These are phyloP conservation scores for Xylaria venustula DNA, from an alignment of 495 filamentous ascomycete species.

Conservation along the genomic window DNA sequence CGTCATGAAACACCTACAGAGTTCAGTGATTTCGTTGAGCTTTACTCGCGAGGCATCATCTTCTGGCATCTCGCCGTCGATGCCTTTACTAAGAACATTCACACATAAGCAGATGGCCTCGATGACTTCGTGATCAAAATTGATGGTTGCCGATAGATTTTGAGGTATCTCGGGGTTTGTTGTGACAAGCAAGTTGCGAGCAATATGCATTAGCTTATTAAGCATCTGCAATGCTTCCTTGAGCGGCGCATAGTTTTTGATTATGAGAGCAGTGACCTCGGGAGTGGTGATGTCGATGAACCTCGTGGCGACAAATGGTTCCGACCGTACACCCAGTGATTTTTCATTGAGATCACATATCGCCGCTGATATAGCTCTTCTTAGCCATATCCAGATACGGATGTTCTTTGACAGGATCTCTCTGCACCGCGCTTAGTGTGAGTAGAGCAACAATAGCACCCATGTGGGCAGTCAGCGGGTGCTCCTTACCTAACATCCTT, in stretches of 20 bases:
- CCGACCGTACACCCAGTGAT: constrained; percentile 48
- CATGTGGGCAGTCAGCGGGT: constrained; percentile 18
- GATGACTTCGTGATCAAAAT: constrained; percentile 80
- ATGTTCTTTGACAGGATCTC: constrained; percentile 56
- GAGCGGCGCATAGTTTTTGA: constrained; percentile 69
- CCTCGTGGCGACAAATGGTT: constrained; percentile 40
- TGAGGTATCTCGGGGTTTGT: constrained; percentile 73
- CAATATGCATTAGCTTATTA: constrained; percentile 81
- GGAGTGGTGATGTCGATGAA: constrained; percentile 50
- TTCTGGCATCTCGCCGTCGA: constrained; percentile 75
- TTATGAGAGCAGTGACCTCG: constrained; percentile 70
- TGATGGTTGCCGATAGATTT: constrained; percentile 75
- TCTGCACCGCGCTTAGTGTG: constrained; percentile 36
- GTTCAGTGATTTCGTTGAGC: constrained; percentile 53
- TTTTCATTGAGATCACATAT: constrained; percentile 63
- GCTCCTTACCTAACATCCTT: constrained; percentile 52
- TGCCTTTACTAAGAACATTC: constrained; percentile 83
- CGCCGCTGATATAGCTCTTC: constrained; percentile 43
- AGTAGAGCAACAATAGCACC: constrained; percentile 35
- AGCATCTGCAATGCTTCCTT: constrained; percentile 80
- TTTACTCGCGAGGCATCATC: constrained; percentile 55
- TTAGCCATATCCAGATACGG: constrained; percentile 70
- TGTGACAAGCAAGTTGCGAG: constrained; percentile 77
- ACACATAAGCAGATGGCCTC: constrained; percentile 81
- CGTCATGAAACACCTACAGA: constrained; percentile 38